Percentiles rank a stretch among this genome's conserved stretches.
These are phyloP conservation scores for Salix exigua DNA, from an alignment of 345 rosid genomes.

Conservation along the genomic window DNA sequence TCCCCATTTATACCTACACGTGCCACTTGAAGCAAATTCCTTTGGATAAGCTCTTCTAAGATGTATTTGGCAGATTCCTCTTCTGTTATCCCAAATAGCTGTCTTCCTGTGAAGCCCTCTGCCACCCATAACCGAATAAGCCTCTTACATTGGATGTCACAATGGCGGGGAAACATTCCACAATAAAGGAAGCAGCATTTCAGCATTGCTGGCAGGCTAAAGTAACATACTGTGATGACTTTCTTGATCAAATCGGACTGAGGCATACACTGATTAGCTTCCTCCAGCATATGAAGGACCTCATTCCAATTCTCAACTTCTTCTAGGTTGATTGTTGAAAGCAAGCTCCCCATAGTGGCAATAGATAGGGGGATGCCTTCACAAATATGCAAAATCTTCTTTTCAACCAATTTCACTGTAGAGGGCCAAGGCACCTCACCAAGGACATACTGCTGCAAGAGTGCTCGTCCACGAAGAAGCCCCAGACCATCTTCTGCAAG, in stretches of 20 bases:
- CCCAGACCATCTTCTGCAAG: neutral
- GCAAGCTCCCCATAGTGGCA: neutral
- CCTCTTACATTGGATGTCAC: neutral
- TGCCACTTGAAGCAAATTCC: neutral
- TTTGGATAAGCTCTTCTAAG: neutral
- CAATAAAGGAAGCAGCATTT: neutral
- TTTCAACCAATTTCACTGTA: neutral
- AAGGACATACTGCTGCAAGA: neutral
- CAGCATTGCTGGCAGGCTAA: neutral
- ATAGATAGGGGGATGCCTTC: neutral
- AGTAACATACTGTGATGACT: neutral
- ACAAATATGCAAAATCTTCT: neutral
- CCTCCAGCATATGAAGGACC: neutral
- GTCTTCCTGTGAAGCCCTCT: neutral
- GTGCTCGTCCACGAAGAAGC: neutral
- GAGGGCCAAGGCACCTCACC: neutral
- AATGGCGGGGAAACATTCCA: constrained; percentile 1
- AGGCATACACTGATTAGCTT: neutral
- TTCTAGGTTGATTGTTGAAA: neutral
- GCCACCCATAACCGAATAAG: neutral
- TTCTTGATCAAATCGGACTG: neutral
- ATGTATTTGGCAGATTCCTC: neutral
- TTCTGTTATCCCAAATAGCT: neutral
- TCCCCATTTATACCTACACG: neutral
- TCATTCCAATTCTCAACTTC: neutral